Conservation (phyloP, 805 yeast species). For the Candida morakotiae region DNA sequence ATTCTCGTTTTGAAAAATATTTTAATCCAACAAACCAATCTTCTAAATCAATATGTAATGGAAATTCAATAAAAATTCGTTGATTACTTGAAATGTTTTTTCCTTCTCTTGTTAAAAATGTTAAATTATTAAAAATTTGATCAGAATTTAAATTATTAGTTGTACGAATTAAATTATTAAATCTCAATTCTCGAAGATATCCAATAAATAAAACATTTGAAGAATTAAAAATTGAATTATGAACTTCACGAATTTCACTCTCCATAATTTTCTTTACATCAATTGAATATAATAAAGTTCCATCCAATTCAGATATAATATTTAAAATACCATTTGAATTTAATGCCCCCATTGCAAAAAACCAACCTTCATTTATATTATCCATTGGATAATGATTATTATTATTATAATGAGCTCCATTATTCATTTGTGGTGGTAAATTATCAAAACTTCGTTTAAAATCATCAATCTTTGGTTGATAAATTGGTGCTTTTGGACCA, state of each 20-base stretch:
- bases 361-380: conserved; percentile 56
- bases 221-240: conserved; percentile 57
- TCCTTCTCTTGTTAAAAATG: conserved; percentile 32
- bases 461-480: conserved; percentile 12
- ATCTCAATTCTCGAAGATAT: conserved; percentile 49
- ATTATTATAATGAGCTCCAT: not conserved
- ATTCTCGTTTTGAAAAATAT: conserved; percentile 60
- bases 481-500: conserved; percentile 31
- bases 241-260: conserved; percentile 61
- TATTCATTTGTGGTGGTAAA: not conserved
- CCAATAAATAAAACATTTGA: conserved; percentile 61
- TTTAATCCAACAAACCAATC: conserved; percentile 72
- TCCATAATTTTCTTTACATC: conserved; percentile 49
- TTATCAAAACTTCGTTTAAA: not conserved
- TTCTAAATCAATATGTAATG: conserved; percentile 64
- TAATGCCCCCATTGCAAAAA: conserved; percentile 65
- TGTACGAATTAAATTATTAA: conserved; percentile 33
- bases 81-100: conserved; percentile 27
- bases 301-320: conserved; percentile 60
- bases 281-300: conserved; percentile 54
- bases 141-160: conserved; percentile 17
- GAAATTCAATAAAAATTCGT: conserved; percentile 56
- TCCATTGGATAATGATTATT: too few species aligned
- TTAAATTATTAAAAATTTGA: conserved; percentile 13
- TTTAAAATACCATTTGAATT: conserved; percentile 61